A percentile compares a stretch with the other conserved stretches of the same genome.
phyloP scores from a whole-genome alignment of 805 yeast species.

The Lachancea thermotolerans region DNA sequence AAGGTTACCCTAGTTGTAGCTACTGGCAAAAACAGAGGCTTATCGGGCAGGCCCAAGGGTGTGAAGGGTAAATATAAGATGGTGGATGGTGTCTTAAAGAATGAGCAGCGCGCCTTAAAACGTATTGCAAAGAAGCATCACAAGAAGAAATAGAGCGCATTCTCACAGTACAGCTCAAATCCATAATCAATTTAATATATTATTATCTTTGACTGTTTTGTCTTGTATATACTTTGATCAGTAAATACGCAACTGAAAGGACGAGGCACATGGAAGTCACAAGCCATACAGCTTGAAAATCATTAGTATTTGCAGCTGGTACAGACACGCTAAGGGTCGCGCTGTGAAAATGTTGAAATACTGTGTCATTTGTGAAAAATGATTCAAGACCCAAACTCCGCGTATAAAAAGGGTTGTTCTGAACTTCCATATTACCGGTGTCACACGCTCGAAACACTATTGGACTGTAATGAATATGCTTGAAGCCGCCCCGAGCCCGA shows the following conservation, averaged over 20 bases:
- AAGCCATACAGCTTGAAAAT: slow-evolving; percentile 30
- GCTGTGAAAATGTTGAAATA: slow-evolving; percentile 33
- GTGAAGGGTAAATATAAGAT: slow-evolving; percentile 95
- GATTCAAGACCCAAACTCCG: slow-evolving; percentile 40
- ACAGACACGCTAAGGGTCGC: slow-evolving; percentile 27
- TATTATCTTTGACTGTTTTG: not conserved
- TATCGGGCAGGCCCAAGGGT: slow-evolving; percentile 94
- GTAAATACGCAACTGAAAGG: slow-evolving; percentile 31
- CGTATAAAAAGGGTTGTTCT: slow-evolving; percentile 35
- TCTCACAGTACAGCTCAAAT: not conserved
- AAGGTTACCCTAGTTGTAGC: slow-evolving; percentile 88
- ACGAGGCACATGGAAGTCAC: slow-evolving; percentile 33
- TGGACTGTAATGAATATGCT: slow-evolving; percentile 33
- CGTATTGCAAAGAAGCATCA: slow-evolving; percentile 79
- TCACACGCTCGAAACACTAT: slow-evolving; percentile 47
- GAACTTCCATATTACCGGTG: slow-evolving; percentile 22
- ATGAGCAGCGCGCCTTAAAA: slow-evolving; percentile 88
- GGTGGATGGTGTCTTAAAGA: slow-evolving; percentile 98
- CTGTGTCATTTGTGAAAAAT: slow-evolving; percentile 40
- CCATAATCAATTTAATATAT: not conserved
- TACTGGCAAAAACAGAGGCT: slow-evolving; percentile 72
- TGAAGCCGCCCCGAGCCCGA: slow-evolving; percentile 10
- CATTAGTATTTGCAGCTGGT: slow-evolving; percentile 36
- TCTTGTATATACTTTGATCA: slow-evolving; percentile 19
- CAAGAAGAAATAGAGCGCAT: slow-evolving; percentile 39